phyloP scores from a whole-genome alignment of 2,329 filamentous ascomycete species.

The Ceratocystis cubensis region DNA sequence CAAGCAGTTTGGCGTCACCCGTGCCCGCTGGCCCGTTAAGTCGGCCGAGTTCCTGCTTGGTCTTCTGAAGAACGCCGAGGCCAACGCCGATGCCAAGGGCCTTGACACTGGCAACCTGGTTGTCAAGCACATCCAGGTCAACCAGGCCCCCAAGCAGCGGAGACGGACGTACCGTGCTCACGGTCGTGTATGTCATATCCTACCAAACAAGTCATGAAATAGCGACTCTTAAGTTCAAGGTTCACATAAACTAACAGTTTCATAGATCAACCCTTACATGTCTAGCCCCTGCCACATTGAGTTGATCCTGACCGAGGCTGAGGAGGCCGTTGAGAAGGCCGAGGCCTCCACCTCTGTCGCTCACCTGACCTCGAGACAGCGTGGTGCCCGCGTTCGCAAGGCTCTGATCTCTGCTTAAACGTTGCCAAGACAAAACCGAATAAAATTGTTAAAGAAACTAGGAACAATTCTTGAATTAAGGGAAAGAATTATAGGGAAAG shows the following conservation, averaged over 20 bases:
- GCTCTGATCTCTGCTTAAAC: conserved; percentile 53
- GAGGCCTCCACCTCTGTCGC: conserved; percentile 63
- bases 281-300: conserved; percentile 99
- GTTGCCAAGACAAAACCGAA: conserved; percentile 20
- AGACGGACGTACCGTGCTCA: conserved; percentile 99
- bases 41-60: conserved; percentile 95
- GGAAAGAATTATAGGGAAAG: conserved; percentile 14
- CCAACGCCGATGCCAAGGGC: conserved; percentile 93
- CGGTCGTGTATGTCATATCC: conserved; percentile 73
- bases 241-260: conserved; percentile 6
- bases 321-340: conserved; percentile 91
- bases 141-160: conserved; percentile 99
- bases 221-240: background rate
- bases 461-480: conserved; percentile 23
- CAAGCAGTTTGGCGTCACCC: conserved; percentile 97
- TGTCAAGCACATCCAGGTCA: conserved; percentile 99
- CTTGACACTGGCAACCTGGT: conserved; percentile 94
- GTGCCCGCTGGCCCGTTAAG: conserved; percentile 98
- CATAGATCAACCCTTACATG: conserved; percentile 99
- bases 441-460: conserved; percentile 28
- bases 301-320: conserved; percentile 95
- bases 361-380: conserved; percentile 81
- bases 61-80: conserved; percentile 94
- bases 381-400: conserved; percentile 55
- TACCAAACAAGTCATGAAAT: background rate